These are phyloP conservation scores for Penicillium paradoxum DNA, from an alignment of 495 filamentous ascomycete genomes.

Conservation along the genomic window DNA sequence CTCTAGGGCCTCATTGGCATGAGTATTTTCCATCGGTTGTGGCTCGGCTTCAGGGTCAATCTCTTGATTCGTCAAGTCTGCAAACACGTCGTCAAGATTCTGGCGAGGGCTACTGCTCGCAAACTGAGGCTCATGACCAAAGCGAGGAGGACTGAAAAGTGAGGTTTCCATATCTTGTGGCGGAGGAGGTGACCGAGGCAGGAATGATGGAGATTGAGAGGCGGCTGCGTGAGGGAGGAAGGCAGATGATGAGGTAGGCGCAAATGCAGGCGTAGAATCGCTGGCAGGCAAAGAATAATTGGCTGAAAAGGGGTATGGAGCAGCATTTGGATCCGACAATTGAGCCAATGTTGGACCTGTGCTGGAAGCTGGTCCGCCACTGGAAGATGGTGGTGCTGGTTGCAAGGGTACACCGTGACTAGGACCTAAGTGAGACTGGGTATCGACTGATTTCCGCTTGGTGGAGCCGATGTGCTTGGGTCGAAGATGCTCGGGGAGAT, in stretches of 20 bases:
- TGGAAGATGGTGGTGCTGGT: slow-evolving; percentile 25
- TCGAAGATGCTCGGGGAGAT: slow-evolving; percentile 74
- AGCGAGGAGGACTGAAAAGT: slow-evolving; percentile 40
- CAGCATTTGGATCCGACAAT: slow-evolving; percentile 27
- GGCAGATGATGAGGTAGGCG: slow-evolving; percentile 33
- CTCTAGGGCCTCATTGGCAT: slow-evolving; percentile 44
- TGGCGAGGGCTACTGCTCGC: slow-evolving; percentile 40
- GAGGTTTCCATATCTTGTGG: slow-evolving; percentile 34
- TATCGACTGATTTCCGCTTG: slow-evolving; percentile 42
- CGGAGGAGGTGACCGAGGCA: slow-evolving; percentile 37
- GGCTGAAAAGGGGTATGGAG: slow-evolving; percentile 40
- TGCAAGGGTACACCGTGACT: slow-evolving; percentile 24
- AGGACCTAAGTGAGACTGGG: slow-evolving; percentile 15
- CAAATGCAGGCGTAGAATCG: slow-evolving; percentile 40
- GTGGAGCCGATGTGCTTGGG: slow-evolving; percentile 64
- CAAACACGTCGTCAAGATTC: slow-evolving; percentile 45
- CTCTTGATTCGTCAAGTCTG: slow-evolving; percentile 45
- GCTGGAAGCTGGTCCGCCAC: slow-evolving; percentile 20
- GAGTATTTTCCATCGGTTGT: slow-evolving; percentile 41
- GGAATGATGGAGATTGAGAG: slow-evolving; percentile 37
- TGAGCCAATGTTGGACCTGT: slow-evolving; percentile 34
- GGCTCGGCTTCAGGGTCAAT: slow-evolving; percentile 31
- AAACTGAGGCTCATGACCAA: slow-evolving; percentile 30
- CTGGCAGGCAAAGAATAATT: slow-evolving; percentile 36
- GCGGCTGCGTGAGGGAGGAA: slow-evolving; percentile 38